Evolutionary conservation across 176 grass and related monocot genomes (phyloP).

Genomic region (Aegilops umbellulata): DNA sequence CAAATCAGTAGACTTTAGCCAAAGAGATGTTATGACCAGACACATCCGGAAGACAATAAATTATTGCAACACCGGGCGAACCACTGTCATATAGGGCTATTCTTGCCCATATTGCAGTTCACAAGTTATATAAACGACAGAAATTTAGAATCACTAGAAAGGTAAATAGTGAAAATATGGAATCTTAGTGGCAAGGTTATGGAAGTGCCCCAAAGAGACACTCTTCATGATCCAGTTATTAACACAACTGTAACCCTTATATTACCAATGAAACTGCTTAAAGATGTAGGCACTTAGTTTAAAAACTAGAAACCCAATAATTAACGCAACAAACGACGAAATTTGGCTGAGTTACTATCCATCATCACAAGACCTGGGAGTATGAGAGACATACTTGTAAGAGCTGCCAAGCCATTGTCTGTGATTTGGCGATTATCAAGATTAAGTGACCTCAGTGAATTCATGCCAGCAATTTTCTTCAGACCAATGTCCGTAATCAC

Average conservation of each 20-base stretch:
- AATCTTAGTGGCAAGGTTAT: background rate
- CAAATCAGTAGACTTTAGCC: background rate
- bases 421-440: conserved; percentile 87
- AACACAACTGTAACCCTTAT: background rate
- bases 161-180: background rate
- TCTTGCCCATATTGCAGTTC: background rate
- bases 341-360: background rate
- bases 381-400: conserved; percentile 58
- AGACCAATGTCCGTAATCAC: conserved; percentile 70
- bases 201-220: background rate
- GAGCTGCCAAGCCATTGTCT: conserved; percentile 73
- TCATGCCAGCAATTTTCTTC: conserved; percentile 78
- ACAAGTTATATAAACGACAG: background rate
- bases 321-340: background rate
- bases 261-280: background rate
- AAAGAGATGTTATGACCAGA: background rate
- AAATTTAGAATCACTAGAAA: background rate
- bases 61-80: background rate
- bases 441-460: conserved; percentile 75
- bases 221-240: background rate
- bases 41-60: background rate
- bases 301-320: background rate
- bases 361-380: background rate
- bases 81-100: background rate
- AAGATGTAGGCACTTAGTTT: background rate